Evolutionary conservation across 768 basidiomycete genomes (phyloP).

Genomic region (Steccherinum ochraceum): DNA sequence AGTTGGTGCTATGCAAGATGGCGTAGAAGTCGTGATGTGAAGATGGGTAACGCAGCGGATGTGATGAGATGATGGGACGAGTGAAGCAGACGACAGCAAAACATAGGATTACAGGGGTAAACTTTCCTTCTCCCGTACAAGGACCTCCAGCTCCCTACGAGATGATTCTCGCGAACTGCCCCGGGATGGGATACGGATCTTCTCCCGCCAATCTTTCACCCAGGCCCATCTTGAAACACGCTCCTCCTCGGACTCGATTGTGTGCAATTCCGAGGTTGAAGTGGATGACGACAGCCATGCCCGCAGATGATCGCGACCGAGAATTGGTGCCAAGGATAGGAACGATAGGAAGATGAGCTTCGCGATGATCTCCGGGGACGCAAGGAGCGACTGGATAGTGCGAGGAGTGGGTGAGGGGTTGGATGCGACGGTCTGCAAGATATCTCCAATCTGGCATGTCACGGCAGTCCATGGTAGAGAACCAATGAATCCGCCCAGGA

Average conservation of each 20-base stretch:
- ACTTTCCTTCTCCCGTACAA: conserved; percentile 48
- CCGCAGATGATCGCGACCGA: conserved; percentile 64
- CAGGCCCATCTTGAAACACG: conserved; percentile 46
- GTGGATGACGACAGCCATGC: conserved; percentile 39
- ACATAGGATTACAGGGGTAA: conserved; percentile 14
- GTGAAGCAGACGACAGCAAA: neutral
- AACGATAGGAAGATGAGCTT: conserved; percentile 82
- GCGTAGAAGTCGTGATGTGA: conserved; percentile 4
- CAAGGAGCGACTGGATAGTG: conserved; percentile 78
- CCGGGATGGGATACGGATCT: conserved; percentile 48
- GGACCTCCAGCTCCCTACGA: conserved; percentile 40
- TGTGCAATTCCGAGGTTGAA: conserved; percentile 6
- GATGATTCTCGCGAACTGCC: conserved; percentile 40
- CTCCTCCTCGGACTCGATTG: conserved; percentile 26
- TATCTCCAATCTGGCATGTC: conserved; percentile 86
- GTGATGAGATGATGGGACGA: neutral
- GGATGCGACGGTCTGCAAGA: conserved; percentile 77
- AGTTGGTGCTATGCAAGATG: no score
- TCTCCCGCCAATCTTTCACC: conserved; percentile 65
- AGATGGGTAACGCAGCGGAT: neutral
- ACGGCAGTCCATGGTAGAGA: conserved; percentile 87
- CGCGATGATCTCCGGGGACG: conserved; percentile 75
- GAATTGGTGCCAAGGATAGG: conserved; percentile 81
- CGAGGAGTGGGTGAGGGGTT: conserved; percentile 64
- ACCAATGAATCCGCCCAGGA: conserved; percentile 79